Conservation (phyloP, 331 rosid species). For the Arachis monticola region DNA sequence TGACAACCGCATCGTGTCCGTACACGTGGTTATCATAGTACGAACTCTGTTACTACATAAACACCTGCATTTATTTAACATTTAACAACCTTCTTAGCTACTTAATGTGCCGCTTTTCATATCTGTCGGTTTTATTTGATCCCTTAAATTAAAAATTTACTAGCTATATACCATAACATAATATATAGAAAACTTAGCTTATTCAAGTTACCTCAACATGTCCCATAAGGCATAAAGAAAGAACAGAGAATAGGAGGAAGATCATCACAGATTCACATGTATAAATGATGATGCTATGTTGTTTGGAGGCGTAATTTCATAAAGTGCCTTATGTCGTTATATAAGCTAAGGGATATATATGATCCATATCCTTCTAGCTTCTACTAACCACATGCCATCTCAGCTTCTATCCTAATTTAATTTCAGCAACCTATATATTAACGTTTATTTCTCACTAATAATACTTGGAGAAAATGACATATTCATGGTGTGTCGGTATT, state of each 20-base stretch:
- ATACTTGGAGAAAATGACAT: too few relatives aligned
- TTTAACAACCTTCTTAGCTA: too few relatives aligned
- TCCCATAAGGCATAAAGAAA: neutral
- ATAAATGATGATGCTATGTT: neutral
- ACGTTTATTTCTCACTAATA: too few relatives aligned
- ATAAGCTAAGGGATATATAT: neutral
- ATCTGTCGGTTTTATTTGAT: too few relatives aligned
- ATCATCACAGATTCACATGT: too few relatives aligned
- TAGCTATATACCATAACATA: too few relatives aligned
- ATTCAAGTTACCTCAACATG: neutral
- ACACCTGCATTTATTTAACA: neutral
- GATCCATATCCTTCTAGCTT: neutral
- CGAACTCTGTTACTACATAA: neutral
- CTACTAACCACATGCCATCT: neutral
- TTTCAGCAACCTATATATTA: neutral
- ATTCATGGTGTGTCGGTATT: too few relatives aligned
- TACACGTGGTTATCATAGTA: slow-evolving; percentile 24
- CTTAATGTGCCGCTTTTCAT: too few relatives aligned
- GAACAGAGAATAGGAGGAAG: neutral
- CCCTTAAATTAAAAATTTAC: too few relatives aligned
- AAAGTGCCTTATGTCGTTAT: neutral
- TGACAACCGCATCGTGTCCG: neutral
- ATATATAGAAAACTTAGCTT: too few relatives aligned
- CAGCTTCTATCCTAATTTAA: neutral
- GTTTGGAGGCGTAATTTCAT: neutral